Evolutionary conservation across 2,329 filamentous ascomycete genomes (phyloP), one percentile per base, ranked within the genome.

Genomic region (Stagonosporopsis tanaceti): DNA sequence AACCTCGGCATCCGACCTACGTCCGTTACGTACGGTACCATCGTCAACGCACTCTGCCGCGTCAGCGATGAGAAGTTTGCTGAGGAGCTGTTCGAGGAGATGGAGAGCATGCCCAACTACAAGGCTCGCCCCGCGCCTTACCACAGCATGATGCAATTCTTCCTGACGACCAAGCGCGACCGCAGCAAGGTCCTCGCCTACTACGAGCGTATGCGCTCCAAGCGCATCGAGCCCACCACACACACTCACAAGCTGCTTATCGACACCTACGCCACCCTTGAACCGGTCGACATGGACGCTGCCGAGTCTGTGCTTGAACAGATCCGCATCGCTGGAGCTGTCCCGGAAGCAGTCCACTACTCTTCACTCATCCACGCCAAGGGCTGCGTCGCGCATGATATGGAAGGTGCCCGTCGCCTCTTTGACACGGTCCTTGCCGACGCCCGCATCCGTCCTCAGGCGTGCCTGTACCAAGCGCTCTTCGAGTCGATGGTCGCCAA

Each of bases 141-240:
- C 84, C 97, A 99, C 83, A 96, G 92, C 78, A 91, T 99, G 88
- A 99, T 99, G 87, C 95, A 99, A 76, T 98, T 97, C 81, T 99
- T 98, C 86, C 83, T 98, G 66, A 96, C 92, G 55, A 98, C 94
- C 53, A 98, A 98, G 86, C 92, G 93, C 50, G 94, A 99, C 77
- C 94, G 95, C 80, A 81, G 84, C 76, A 98, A 98, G 86, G 94
- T 97, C 5, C 84, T 99, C 24, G 85, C 89, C 30, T 99, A 98
- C 83, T 98, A 96, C 74, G 89, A 96, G 77, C 91, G 94, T 61
- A 98, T 99, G 95, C 87, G 89, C 75, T 84, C 87, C 22, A 91
- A 89, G 80, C 87, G 89, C 54, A 99, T 99, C 73, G 83, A 90
- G 59, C 94, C 95, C 2, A 98, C 95, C 0, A 90, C 92, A 61